These are phyloP conservation scores for Colletotrichum zoysiae DNA, from an alignment of 2,329 filamentous ascomycete genomes.

Conservation along the genomic window DNA sequence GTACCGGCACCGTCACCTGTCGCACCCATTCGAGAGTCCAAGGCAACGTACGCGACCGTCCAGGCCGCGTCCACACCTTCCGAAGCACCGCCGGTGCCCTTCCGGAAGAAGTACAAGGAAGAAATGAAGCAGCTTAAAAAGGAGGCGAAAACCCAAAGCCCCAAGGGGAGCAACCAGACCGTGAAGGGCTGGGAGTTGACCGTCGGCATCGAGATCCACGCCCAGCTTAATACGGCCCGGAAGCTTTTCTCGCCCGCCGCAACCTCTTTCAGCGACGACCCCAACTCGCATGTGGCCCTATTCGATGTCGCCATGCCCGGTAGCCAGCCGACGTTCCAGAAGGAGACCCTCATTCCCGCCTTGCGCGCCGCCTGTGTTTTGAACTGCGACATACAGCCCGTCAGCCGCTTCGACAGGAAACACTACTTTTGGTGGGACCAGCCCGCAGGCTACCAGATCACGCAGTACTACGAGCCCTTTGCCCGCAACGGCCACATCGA, in stretches of 20 bases:
- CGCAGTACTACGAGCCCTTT: constrained; percentile 88
- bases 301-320: constrained; percentile 94
- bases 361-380: constrained; percentile 88
- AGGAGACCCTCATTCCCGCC: constrained; percentile 87
- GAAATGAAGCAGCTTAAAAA: constrained; percentile 79
- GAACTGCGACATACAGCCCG: constrained; percentile 80
- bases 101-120: constrained; percentile 80
- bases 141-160: constrained; percentile 63
- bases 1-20: constrained; percentile 28
- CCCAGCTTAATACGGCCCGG: constrained; percentile 87
- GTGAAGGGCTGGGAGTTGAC: constrained; percentile 88
- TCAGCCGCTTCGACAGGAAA: constrained; percentile 92
- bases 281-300: constrained; percentile 88
- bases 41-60: constrained; percentile 46
- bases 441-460: constrained; percentile 96
- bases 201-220: constrained; percentile 96
- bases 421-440: constrained; percentile 99
- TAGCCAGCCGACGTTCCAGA: constrained; percentile 88
- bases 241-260: constrained; percentile 89
- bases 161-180: constrained; percentile 62
- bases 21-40: not conserved
- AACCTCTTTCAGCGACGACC: constrained; percentile 73
- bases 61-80: constrained; percentile 43
- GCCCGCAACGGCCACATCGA: constrained; percentile 78
- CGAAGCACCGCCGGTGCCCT: constrained; percentile 56